Evolutionary conservation across 345 rosid species (phyloP), one percentile per base, ranked within the genome.

Genomic region (Eucalyptus pauciflora): DNA sequence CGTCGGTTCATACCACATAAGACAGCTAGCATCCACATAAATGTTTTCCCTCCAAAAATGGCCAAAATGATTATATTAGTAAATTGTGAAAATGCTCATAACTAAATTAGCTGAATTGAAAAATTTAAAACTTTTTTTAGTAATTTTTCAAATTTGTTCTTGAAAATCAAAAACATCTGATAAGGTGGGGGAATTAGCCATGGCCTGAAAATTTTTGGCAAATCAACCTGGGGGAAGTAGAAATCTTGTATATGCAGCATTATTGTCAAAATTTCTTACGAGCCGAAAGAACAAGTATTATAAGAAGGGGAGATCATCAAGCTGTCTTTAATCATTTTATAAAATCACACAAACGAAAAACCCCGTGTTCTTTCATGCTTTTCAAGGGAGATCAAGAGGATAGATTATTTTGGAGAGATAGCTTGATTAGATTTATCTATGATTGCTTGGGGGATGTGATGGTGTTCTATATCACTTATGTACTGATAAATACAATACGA

Each of bases 21-120:
- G 4, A 25, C 1, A 11, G 1, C 2, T 3, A 0, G 1, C 7
- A 11, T 58, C n/a, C 14, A 58, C 7, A 12, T 27, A 2, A 10
- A 27, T 0, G 3, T 25, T 25, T 58, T 58, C 3, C 7, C 2
- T 4, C 13, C 67, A 58, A 58, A 58, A 58, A 4, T 58, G 67
- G 3, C 5, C 14, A 12, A 58, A 58, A 58, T 0, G 15, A 25
- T 27, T 58, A 58, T 12, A 58, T 58, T 58, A 27, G 13, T 5
- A 58, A n/a, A 25, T 11, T 58, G 27, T 58, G 12, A 58, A 58
- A 24, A 58, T 25, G 6, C 2, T 58, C 3, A 24, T 27, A 24
- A 58, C 7, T 58, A 58, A 58, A 58, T 58, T 58, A 12, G 14
- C 0, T 12, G 3, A 11, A 58, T 58, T 25, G n/a, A n/a, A n/a